Evolutionary conservation across 257 asterid genomes (phyloP).

Genomic region (Scutellaria minor): DNA sequence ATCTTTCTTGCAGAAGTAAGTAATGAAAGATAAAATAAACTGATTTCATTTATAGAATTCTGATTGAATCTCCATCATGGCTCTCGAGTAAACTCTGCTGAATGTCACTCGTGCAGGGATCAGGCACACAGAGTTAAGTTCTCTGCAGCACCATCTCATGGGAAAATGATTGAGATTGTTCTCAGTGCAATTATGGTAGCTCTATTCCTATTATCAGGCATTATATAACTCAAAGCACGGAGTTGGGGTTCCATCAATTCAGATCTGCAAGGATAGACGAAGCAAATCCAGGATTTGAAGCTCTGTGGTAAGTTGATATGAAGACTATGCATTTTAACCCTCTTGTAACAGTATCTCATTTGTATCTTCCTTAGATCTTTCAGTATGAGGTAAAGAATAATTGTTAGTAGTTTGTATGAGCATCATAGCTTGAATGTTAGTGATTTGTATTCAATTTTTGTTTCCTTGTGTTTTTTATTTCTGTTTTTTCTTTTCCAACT

Average conservation of each 20-base stretch:
- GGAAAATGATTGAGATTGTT: slow-evolving; percentile 32
- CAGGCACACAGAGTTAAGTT: slow-evolving; percentile 69
- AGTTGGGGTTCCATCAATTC: slow-evolving; percentile 1
- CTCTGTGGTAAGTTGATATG: slow-evolving; percentile 25
- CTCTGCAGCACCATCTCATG: slow-evolving; percentile 58
- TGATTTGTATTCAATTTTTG: slow-evolving; percentile 10
- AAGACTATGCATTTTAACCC: slow-evolving; percentile 10
- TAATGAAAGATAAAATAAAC: background rate
- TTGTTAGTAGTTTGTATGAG: slow-evolving; percentile 25
- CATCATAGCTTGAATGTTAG: slow-evolving; percentile 26
- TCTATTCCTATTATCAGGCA: slow-evolving; percentile 32
- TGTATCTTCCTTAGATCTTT: slow-evolving; percentile 18
- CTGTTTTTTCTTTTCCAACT: too few relatives aligned
- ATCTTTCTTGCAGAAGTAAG: slow-evolving; percentile 81
- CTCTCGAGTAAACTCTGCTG: background rate
- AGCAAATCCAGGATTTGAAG: slow-evolving; percentile 25
- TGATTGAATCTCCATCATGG: background rate
- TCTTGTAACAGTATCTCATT: slow-evolving; percentile 2
- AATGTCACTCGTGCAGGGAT: slow-evolving; percentile 52
- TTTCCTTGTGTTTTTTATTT: background rate
- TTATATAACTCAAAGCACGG: slow-evolving; percentile 19
- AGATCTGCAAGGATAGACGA: slow-evolving; percentile 7
- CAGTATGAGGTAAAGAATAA: slow-evolving; percentile 19
- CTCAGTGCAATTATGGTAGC: slow-evolving; percentile 40
- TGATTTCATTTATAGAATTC: background rate